phyloP scores from a whole-genome alignment of 1,284 basidiomycete species.

The Leccinum subrobustum region DNA sequence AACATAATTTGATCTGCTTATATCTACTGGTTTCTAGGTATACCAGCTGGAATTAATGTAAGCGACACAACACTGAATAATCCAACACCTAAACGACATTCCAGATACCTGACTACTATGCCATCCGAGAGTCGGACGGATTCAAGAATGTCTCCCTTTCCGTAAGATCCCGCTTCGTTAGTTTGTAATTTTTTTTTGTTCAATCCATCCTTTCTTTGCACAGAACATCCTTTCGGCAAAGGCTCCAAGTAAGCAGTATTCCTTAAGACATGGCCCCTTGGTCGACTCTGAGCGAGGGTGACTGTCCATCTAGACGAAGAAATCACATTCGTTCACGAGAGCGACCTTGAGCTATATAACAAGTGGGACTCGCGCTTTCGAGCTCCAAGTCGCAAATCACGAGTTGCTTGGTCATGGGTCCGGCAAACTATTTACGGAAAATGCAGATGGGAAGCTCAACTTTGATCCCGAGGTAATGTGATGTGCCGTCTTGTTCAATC shows the following conservation, averaged over 20 bases:
- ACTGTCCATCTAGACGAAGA: constrained; percentile 54
- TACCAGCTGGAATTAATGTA: constrained; percentile 83
- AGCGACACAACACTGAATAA: constrained; percentile 18
- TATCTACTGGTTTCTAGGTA: constrained; percentile 43
- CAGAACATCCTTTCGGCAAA: constrained; percentile 83
- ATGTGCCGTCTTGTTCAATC: background rate
- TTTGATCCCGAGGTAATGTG: constrained; percentile 64
- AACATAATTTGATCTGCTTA: background rate
- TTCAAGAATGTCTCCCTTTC: constrained; percentile 84
- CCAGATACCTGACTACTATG: constrained; percentile 80
- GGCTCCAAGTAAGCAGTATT: constrained; percentile 57
- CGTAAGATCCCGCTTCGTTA: constrained; percentile 37
- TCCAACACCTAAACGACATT: background rate
- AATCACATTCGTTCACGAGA: constrained; percentile 77
- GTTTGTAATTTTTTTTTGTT: background rate
- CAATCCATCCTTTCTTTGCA: background rate
- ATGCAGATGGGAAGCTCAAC: constrained; percentile 71
- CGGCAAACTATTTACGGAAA: constrained; percentile 78
- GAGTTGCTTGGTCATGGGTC: constrained; percentile 79
- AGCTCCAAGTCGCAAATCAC: constrained; percentile 85
- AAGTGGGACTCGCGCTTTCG: constrained; percentile 78
- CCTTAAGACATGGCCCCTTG: too few relatives aligned
- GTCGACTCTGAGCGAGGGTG: background rate
- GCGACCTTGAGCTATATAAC: constrained; percentile 69
- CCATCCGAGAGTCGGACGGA: constrained; percentile 74